These are phyloP conservation scores for Garcia nutans DNA, from an alignment of 345 rosid species.

Conservation along the genomic window DNA sequence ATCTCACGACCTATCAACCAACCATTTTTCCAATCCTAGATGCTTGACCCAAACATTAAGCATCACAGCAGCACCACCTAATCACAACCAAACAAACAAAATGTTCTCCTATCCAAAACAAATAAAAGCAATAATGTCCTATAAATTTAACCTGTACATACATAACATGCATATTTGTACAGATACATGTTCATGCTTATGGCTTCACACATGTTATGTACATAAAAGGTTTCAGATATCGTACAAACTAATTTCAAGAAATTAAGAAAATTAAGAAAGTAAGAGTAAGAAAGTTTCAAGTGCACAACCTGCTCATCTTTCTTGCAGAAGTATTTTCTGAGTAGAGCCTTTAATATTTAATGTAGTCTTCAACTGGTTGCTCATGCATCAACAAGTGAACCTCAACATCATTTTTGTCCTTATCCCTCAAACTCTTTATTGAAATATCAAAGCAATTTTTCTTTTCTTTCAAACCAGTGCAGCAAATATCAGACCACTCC, in stretches of 20 bases:
- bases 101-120: no score
- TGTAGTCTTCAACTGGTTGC: constrained; percentile 42
- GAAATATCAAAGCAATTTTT: constrained; percentile 33
- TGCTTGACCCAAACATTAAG: no score
- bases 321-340: constrained; percentile 23
- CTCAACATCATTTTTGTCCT: constrained; percentile 33
- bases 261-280: not conserved
- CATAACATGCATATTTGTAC: no score
- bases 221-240: not conserved
- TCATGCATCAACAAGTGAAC: constrained; percentile 32
- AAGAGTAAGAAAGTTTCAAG: constrained; percentile 9
- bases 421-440: constrained; percentile 37
- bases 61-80: no score
- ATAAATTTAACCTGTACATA: not conserved
- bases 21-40: no score
- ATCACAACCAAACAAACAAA: no score
- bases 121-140: no score
- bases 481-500: constrained; percentile 47
- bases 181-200: no score
- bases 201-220: not conserved
- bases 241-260: constrained; percentile 3
- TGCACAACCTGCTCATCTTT: constrained; percentile 44
- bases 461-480: constrained; percentile 47
- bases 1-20: no score
- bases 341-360: constrained; percentile 41